Evolutionary conservation across 345 rosid species (phyloP), one percentile per base, ranked within the genome.

Genomic region (Populus nigra): DNA sequence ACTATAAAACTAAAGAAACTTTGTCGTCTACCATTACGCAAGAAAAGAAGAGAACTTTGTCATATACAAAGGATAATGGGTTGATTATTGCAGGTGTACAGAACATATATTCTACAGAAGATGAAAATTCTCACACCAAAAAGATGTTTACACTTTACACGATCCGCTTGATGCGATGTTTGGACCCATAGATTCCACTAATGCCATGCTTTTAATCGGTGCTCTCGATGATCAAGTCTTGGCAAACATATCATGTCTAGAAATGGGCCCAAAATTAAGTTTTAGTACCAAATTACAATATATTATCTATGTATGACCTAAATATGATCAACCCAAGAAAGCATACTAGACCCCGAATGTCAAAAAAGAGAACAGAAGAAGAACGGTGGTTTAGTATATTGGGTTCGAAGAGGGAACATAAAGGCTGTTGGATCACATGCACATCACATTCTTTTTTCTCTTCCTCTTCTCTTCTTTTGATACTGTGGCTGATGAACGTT

Each of bases 371-470:
- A 66, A 63, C 23, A 31, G 73, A 73, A 47, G 75, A 72, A 81
- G 68, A 84, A 83, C 63, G 82, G 83, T 81, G 77, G 78, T 45
- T 79, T 63, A 20, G 57, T 68, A 50, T 66, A 67, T 63, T 71
- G 62, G 53, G 82, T 72, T 80, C 69, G 79, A 81, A 77, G 88
- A 82, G 94, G 94, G 91, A 90, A 85, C 93, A 90, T 78, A 86
- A 91, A 89, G 91, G 89, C 92, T 89, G 92, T 88, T 84, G 85
- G 88, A 87, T 86, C 95, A 91, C 95, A 90, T 91, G 95, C 90
- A 85, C 88, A 82, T 85, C 90, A 84, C 89, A 71, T 80, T 85
- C 89, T 61, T 82, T 87, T 80, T 77, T 76, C 38, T 39, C 55
- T 11, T 82, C 80, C 49, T 76, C 67, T 76, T 82, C 88, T 80